phyloP scores from a whole-genome alignment of 257 asterid genomes.

The Nicotiana undulata region DNA sequence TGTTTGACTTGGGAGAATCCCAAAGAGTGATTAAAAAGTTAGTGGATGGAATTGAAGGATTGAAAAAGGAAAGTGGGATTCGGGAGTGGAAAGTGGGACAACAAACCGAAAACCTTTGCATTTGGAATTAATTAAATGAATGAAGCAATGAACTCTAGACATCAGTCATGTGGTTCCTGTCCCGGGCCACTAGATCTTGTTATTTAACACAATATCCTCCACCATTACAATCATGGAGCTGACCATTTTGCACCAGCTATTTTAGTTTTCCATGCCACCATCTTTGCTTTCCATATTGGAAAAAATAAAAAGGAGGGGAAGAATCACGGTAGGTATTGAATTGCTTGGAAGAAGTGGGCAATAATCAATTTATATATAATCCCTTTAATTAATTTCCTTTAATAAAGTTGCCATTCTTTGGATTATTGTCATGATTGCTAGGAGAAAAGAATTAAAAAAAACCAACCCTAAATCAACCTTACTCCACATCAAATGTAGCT shows the following conservation, averaged over 20 bases:
- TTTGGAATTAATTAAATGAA: conserved; percentile 13
- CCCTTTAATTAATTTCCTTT: background rate
- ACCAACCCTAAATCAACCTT: background rate
- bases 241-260: conserved; percentile 12
- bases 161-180: conserved; percentile 35
- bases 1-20: conserved; percentile 47
- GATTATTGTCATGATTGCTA: background rate
- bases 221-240: conserved; percentile 16
- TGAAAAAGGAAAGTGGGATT: conserved; percentile 21
- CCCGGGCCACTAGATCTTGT: conserved; percentile 37
- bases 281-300: background rate
- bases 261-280: conserved; percentile 21
- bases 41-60: conserved; percentile 36
- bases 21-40: conserved; percentile 9
- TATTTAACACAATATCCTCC: conserved; percentile 9
- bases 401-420: conserved; percentile 6
- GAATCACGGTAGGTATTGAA: conserved; percentile 13
- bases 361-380: background rate
- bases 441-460: background rate
- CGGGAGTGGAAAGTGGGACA: conserved; percentile 43
- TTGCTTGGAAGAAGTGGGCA: conserved; percentile 7
- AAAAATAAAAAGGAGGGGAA: background rate
- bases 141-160: conserved; percentile 17
- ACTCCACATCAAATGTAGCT: background rate
- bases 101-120: conserved; percentile 21